phyloP scores from a whole-genome alignment of 768 basidiomycete genomes.

The Scleroderma citrinum region DNA sequence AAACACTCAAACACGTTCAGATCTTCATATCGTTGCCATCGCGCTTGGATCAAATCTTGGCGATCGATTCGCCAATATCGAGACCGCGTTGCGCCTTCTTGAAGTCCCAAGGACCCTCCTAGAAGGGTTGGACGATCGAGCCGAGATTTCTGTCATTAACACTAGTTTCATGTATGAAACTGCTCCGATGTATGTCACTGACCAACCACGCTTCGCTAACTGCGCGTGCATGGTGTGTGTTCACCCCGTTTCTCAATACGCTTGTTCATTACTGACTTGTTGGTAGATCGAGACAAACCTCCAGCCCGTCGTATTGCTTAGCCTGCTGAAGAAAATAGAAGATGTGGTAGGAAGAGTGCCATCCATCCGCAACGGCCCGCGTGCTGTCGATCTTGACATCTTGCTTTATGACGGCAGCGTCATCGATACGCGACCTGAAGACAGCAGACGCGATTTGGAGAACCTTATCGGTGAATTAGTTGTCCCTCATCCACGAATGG shows the following conservation, averaged over 20 bases:
- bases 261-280: neutral
- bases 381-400: conserved; percentile 87
- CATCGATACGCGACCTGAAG: conserved; percentile 51
- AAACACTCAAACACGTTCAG: neutral
- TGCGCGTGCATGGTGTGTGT: conserved; percentile 80
- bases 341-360: conserved; percentile 67
- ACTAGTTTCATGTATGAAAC: conserved; percentile 94
- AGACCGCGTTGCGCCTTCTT: conserved; percentile 65
- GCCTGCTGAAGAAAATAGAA: conserved; percentile 70
- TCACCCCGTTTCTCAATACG: neutral
- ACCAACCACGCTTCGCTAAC: conserved; percentile 87
- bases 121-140: conserved; percentile 13
- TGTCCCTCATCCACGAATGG: conserved; percentile 76
- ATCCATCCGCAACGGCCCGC: conserved; percentile 78
- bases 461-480: conserved; percentile 64
- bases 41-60: conserved; percentile 91
- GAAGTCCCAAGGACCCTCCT: conserved; percentile 41
- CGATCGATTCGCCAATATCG: conserved; percentile 79
- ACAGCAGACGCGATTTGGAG: conserved; percentile 55
- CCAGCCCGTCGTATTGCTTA: conserved; percentile 50
- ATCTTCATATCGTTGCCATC: conserved; percentile 46
- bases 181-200: conserved; percentile 90
- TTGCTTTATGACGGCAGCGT: conserved; percentile 60
- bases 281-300: conserved; percentile 75
- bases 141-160: conserved; percentile 44